Evolutionary conservation across 2,329 filamentous ascomycete genomes (phyloP), one percentile per base, ranked within the genome.

Genomic region (Aphanoascus verrucosus): DNA sequence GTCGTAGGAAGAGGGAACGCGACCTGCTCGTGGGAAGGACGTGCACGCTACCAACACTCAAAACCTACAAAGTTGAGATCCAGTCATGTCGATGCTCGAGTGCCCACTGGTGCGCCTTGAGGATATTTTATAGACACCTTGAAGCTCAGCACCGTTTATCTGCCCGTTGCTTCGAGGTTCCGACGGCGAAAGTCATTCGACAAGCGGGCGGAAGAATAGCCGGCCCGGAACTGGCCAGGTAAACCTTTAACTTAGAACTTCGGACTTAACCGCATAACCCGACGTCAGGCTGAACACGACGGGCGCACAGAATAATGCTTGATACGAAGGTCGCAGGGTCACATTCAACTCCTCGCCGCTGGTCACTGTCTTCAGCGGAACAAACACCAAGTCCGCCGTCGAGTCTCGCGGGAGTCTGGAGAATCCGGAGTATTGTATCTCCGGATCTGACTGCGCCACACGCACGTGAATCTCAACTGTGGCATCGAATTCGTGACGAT

Each of bases 181-280:
- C 23, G n/a, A 34, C 38, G 34, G 35, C 20, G 19, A 43, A 44
- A 47, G 17, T 34, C 40, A 28, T 19, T 31, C 28, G 52, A 54
- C 52, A 46, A 12, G 44, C 17, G n/a, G n/a, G n/a, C 51, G 54
- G 54, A 56, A 45, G 32, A 56, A 49, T 45, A 28, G 42, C 3
- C 54, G 54, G 54, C 5, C 54, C 54, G 54, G 47, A 37, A 41
- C 40, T 49, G 54, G 54, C 38, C 54, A 56, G 46, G 20, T 56
- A 56, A 46, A 43, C 54, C 14, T 53, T 45, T 43, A 54, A 31
- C 49, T 45, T 43, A 54, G 17, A 7, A 28, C 23, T 28, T 28
- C 23, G 11, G 20, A 35, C 12, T 17, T 14, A 11, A 17, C 37
- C 37, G 37, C 15, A 11, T 3, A 28, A 28, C 7, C 23, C 7